A percentile compares a stretch with the other conserved stretches of the same genome.
phyloP scores from a whole-genome alignment of 2,329 filamentous ascomycete genomes.

The Colletotrichum salicis region DNA sequence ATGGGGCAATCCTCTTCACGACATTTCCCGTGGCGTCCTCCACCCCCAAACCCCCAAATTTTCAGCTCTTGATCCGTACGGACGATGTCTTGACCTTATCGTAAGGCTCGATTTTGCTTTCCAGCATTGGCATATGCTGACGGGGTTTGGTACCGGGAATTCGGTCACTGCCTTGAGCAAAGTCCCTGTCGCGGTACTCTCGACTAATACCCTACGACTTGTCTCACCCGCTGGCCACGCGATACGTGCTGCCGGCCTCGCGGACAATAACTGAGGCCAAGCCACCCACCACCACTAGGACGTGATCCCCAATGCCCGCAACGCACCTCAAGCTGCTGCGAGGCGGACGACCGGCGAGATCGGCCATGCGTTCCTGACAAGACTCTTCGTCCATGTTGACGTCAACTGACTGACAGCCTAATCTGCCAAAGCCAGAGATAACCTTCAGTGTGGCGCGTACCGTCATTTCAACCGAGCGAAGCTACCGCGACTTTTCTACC shows the following conservation, averaged over 20 bases:
- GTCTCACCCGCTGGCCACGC: not conserved
- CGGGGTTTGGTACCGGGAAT: not conserved
- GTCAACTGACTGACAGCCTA: not conserved
- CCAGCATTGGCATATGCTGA: not conserved
- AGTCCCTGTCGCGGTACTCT: no score
- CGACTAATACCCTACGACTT: no score
- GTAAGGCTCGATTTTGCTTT: conserved; percentile 12
- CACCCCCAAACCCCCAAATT: conserved; percentile 1
- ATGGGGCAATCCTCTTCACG: conserved; percentile 31
- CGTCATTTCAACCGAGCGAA: not conserved
- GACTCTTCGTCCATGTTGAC: conserved; percentile 8
- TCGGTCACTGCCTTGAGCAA: not conserved
- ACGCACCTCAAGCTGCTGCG: conserved; percentile 6
- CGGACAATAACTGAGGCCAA: not conserved
- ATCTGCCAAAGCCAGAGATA: conserved; percentile 5
- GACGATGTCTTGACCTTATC: conserved; percentile 24
- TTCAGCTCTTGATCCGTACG: not conserved
- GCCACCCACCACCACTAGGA: not conserved
- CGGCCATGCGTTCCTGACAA: conserved; percentile 29
- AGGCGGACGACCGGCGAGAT: conserved; percentile 7
- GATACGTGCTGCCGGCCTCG: not conserved
- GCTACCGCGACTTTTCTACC: not conserved
- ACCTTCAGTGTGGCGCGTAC: conserved; percentile 5
- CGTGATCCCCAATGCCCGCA: conserved; percentile 12
- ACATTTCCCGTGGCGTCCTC: conserved; percentile 11